Percentiles rank a stretch among this genome's conserved stretches.
Evolutionary conservation across 1,284 basidiomycete genomes (phyloP).

Genomic region (Coniferiporia weirii): DNA sequence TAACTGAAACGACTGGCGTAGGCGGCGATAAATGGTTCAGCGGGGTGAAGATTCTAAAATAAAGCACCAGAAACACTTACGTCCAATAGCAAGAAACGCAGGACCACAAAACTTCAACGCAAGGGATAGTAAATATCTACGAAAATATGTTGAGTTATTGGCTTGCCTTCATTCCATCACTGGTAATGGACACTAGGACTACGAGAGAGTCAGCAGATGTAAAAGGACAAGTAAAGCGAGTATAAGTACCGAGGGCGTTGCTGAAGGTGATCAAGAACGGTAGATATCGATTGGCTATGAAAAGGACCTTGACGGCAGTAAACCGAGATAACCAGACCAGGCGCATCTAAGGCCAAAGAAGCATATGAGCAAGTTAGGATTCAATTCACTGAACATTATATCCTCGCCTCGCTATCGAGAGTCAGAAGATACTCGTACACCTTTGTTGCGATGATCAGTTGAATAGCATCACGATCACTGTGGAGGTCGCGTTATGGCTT

Average conservation of each 20-base stretch:
- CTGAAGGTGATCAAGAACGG: constrained; percentile 1
- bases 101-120: constrained; percentile 1
- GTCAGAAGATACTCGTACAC: constrained; percentile 12
- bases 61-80: not conserved
- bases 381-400: not conserved
- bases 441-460: not conserved
- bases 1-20: not conserved
- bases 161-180: not conserved
- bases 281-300: constrained; percentile 14
- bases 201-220: not conserved
- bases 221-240: not conserved
- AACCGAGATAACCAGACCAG: constrained; percentile 13
- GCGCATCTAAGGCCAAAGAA: not conserved
- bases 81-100: constrained; percentile 2
- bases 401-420: constrained; percentile 7
- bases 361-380: not conserved
- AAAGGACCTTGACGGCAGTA: constrained; percentile 8
- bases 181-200: not conserved
- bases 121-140: not conserved
- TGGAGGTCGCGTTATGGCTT: too few relatives aligned
- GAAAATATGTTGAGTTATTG: not conserved
- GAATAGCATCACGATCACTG: not conserved
- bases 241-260: not conserved
- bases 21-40: not conserved
- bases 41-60: not conserved